phyloP scores from a whole-genome alignment of 2,329 filamentous ascomycete genomes.

The Penicillium aurantiogriseum region DNA sequence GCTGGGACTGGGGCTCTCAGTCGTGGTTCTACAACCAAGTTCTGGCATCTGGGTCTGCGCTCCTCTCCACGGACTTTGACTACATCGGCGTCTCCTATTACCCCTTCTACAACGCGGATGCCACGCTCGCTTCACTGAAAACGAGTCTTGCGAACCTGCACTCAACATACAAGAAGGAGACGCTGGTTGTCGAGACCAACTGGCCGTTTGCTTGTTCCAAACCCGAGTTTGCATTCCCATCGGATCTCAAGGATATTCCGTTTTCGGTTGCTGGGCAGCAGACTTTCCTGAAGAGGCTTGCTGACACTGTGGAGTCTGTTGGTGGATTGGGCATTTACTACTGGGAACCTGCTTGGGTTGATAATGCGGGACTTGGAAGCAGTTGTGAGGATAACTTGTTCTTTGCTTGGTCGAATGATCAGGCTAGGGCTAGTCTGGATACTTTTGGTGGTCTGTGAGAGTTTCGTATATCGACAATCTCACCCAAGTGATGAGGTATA shows the following conservation, averaged over 20 bases:
- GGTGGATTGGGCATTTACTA: conserved; percentile 65
- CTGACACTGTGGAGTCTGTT: conserved; percentile 54
- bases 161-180: conserved; percentile 60
- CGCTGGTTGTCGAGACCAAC: conserved; percentile 69
- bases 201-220: conserved; percentile 66
- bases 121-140: conserved; percentile 59
- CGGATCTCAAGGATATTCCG: conserved; percentile 59
- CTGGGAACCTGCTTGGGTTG: conserved; percentile 72
- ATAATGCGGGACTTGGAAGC: conserved; percentile 63
- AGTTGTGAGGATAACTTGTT: conserved; percentile 65
- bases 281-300: conserved; percentile 61
- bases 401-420: conserved; percentile 54
- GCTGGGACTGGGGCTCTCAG: conserved; percentile 66
- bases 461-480: neutral
- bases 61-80: conserved; percentile 60
- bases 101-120: conserved; percentile 64
- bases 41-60: conserved; percentile 49
- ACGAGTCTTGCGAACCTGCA: conserved; percentile 59
- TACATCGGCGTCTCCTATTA: conserved; percentile 73
- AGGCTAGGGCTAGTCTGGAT: conserved; percentile 56
- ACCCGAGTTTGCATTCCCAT: conserved; percentile 59
- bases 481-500: neutral
- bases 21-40: conserved; percentile 64
- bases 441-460: conserved; percentile 54
- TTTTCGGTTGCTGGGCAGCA: conserved; percentile 63